phyloP scores from a whole-genome alignment of 768 basidiomycete genomes.

The Lactarius psammicola region DNA sequence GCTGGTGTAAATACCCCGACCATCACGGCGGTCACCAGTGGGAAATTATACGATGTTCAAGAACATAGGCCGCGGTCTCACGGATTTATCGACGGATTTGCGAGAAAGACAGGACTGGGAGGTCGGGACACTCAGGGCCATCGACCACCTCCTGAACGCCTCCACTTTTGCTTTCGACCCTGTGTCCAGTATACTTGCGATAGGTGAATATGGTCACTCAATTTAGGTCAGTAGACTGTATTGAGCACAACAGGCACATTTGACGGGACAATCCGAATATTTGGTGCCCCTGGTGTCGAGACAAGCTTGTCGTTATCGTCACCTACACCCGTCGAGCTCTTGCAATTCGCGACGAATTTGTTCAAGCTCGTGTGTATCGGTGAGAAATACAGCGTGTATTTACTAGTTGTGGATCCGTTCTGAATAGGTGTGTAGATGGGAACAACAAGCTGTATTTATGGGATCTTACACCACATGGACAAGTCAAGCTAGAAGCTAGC shows the following conservation, averaged over 20 bases:
- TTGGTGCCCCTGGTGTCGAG: constrained; percentile 68
- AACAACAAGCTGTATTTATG: constrained; percentile 57
- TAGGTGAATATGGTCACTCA: constrained; percentile 42
- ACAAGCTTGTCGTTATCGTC: constrained; percentile 47
- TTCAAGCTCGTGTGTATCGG: constrained; percentile 63
- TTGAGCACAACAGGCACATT: constrained; percentile 50
- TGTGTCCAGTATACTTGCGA: constrained; percentile 56
- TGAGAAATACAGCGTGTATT: constrained; percentile 34
- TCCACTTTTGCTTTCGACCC: constrained; percentile 58
- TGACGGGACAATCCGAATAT: constrained; percentile 59
- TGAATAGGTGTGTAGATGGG: constrained; percentile 41
- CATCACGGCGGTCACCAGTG: not conserved
- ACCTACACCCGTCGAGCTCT: constrained; percentile 49
- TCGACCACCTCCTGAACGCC: constrained; percentile 52
- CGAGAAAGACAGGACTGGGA: constrained; percentile 60
- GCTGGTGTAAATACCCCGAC: not conserved
- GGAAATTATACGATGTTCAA: constrained; percentile 20
- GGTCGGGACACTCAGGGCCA: constrained; percentile 46
- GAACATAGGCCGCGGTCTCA: constrained; percentile 32
- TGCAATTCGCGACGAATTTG: constrained; percentile 57
- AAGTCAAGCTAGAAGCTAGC: constrained; percentile 51
- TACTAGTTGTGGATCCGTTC: not conserved
- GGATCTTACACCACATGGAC: constrained; percentile 53
- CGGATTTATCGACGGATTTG: constrained; percentile 58
- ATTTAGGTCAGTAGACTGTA: not conserved